Conservation (phyloP, 2,329 filamentous ascomycete species). For the Furcasterigmium furcatum region DNA sequence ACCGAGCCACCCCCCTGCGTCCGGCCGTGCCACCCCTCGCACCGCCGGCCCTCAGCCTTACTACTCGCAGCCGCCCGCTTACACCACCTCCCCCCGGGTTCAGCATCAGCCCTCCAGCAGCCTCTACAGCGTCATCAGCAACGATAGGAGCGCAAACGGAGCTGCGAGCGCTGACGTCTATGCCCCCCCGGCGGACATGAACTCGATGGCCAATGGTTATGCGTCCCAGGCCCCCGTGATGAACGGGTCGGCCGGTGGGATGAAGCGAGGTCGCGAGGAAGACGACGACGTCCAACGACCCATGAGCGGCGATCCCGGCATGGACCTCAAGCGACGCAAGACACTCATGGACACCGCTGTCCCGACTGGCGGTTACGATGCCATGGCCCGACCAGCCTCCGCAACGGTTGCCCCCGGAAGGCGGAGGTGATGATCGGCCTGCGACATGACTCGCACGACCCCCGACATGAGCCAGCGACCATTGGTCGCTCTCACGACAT, state of each 20-base stretch:
- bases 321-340: constrained; percentile 76
- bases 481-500: constrained; percentile 3
- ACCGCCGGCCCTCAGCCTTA: constrained; percentile 72
- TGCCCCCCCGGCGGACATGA: constrained; percentile 60
- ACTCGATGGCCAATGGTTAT: constrained; percentile 59
- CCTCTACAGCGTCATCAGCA: constrained; percentile 86
- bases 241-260: constrained; percentile 53
- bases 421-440: constrained; percentile 27
- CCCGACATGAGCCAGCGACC: neutral
- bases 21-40: constrained; percentile 81
- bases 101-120: constrained; percentile 68
- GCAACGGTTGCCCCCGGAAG: constrained; percentile 35
- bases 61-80: constrained; percentile 66
- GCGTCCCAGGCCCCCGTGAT: constrained; percentile 58
- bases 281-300: constrained; percentile 59
- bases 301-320: constrained; percentile 50
- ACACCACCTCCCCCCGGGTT: constrained; percentile 75
- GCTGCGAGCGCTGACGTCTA: constrained; percentile 67
- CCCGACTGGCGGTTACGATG: constrained; percentile 46
- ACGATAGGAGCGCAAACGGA: constrained; percentile 70
- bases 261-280: constrained; percentile 53
- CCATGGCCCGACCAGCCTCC: constrained; percentile 44
- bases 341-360: constrained; percentile 63
- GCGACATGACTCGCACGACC: constrained; percentile 2
- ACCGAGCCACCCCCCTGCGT: constrained; percentile 73